Percentiles rank a stretch among this genome's conserved stretches.
phyloP scores from a whole-genome alignment of 768 basidiomycete genomes.

The Chalciporus sphaerocephalus region DNA sequence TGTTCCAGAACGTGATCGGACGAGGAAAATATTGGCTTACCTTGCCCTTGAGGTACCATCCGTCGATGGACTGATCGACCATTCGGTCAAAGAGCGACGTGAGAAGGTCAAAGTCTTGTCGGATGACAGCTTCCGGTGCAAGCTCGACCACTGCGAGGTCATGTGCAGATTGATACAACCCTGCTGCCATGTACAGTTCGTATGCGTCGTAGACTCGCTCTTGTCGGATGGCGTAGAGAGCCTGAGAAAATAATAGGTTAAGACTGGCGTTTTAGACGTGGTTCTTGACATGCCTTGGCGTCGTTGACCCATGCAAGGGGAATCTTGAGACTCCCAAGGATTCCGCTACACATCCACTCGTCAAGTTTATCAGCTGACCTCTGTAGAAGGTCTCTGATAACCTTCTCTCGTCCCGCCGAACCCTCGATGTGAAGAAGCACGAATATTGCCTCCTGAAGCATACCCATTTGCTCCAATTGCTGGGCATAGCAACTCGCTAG shows the following conservation, averaged over 20 bases:
- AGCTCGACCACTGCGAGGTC: constrained; percentile 81
- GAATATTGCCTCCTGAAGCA: constrained; percentile 84
- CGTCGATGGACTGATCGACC: constrained; percentile 50
- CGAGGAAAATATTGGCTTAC: constrained; percentile 34
- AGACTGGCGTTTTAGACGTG: not conserved
- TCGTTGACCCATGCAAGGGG: constrained; percentile 88
- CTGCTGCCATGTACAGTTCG: constrained; percentile 68
- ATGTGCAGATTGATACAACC: constrained; percentile 70
- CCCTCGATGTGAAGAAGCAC: constrained; percentile 87
- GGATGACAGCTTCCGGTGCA: constrained; percentile 80
- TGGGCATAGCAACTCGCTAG: constrained; percentile 81
- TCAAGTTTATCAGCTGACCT: constrained; percentile 64
- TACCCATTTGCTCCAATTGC: constrained; percentile 76
- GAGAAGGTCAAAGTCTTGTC: constrained; percentile 52
- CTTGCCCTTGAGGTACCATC: constrained; percentile 84
- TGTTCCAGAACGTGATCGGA: constrained; percentile 8
- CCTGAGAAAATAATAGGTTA: constrained; percentile 40
- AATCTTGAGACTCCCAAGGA: constrained; percentile 73
- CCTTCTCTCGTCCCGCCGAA: constrained; percentile 69
- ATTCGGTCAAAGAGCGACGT: constrained; percentile 67
- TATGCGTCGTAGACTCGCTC: constrained; percentile 72
- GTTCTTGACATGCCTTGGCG: constrained; percentile 58
- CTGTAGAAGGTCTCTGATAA: constrained; percentile 74
- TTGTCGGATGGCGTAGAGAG: constrained; percentile 55
- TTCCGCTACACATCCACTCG: constrained; percentile 68